Evolutionary conservation across 352 stramenopile genomes (phyloP), one percentile per base, ranked within the genome.

Genomic region (Pythium angustatum): DNA sequence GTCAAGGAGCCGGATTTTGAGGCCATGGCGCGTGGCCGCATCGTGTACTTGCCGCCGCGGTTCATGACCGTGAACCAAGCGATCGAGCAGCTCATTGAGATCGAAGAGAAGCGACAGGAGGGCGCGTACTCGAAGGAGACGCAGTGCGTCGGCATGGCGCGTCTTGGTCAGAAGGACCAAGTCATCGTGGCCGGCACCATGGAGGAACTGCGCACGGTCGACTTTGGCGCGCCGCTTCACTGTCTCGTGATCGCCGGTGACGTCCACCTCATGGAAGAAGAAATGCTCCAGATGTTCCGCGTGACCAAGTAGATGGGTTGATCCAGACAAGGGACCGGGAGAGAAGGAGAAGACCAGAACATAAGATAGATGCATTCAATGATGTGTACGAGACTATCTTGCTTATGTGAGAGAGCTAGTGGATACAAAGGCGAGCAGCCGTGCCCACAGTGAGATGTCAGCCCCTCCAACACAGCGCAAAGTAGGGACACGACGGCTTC

Each of bases 1-100:
- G 94, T 99, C 19, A 99, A 99, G 76, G 97, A 99, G 77, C 97
- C 97, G 41, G 97, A 99, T 79, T 99, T 98, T 72, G 90, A 98
- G 27, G 93, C 95, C 53, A 98, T 99, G 89, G 88, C 85, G 33
- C 97, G 94, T 68, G 96, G 93, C 49, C 87, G 85, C 64, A 96
- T 78, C 51, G 80, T 95, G 19, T 99, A 94, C 73, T 77, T 99
- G 62, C 97, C 97, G 45, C 97, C 97, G 45, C 83, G 97, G 38
- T 99, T 98, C 76, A 99, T 99, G 97, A 98, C 93, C 19, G 95
- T 99, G 21, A 98, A 97, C 72, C 84, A 96, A 66, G 93, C 94
- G 2, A 72, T 98, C 15, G 88, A 98, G 65, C 96, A 99, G 82
- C 83, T 99, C 11, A 89, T 99, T 30, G 93, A 99, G 68, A 82